A percentile compares a stretch with the other conserved stretches of the same genome.
phyloP scores from a whole-genome alignment of 495 filamentous ascomycete genomes.

The Hypoxylon crocopeplum region DNA sequence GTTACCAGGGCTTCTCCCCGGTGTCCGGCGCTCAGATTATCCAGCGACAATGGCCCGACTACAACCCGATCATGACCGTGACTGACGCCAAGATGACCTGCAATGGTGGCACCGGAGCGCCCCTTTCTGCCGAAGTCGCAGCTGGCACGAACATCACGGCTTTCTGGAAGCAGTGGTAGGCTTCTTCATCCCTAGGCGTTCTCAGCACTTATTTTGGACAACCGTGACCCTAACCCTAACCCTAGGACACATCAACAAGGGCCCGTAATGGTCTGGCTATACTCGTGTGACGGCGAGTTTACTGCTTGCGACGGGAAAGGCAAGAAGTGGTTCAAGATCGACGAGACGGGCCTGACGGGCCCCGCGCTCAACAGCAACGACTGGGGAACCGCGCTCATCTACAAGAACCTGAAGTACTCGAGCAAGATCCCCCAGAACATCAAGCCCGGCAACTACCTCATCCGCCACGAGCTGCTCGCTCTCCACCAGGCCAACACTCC shows the following conservation, averaged over 20 bases:
- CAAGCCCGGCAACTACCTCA: conserved; percentile 64
- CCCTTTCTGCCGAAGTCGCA: conserved; percentile 48
- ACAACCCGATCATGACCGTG: conserved; percentile 57
- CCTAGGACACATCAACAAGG: conserved; percentile 62
- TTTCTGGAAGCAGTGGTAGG: conserved; percentile 58
- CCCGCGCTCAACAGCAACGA: conserved; percentile 50
- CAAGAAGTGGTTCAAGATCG: conserved; percentile 66
- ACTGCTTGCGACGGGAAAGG: conserved; percentile 53
- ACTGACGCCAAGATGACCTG: conserved; percentile 56
- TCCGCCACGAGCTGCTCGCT: conserved; percentile 65
- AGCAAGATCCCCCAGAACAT: conserved; percentile 57
- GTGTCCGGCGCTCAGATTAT: conserved; percentile 54
- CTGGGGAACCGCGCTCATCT: conserved; percentile 59
- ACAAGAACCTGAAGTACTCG: conserved; percentile 58
- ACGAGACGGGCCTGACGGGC: conserved; percentile 58
- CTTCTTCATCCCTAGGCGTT: too few relatives aligned
- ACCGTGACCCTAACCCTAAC: background rate
- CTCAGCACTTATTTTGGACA: too few relatives aligned
- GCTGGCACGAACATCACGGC: conserved; percentile 58
- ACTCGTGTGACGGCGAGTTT: conserved; percentile 57
- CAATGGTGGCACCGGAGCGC: conserved; percentile 61
- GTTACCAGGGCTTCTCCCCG: conserved; percentile 59
- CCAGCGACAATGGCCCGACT: conserved; percentile 62
- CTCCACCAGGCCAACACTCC: conserved; percentile 66
- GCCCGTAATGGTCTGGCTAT: conserved; percentile 63